A percentile compares a stretch with the other conserved stretches of the same genome.
phyloP scores from a whole-genome alignment of 2,329 filamentous ascomycete genomes.

The Verticillium isaacii region DNA sequence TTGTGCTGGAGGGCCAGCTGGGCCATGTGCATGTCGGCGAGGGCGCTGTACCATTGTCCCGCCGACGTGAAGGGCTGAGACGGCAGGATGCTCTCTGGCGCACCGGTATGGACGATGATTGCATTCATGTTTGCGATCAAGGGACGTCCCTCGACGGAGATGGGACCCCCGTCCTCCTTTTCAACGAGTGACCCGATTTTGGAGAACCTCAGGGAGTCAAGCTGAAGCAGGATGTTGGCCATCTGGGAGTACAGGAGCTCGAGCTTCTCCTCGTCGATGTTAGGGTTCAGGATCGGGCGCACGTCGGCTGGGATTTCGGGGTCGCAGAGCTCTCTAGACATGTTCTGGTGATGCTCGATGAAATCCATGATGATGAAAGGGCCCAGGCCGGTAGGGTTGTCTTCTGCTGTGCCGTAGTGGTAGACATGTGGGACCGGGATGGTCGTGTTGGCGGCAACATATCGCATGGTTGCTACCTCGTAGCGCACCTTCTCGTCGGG shows the following conservation, averaged over 20 bases:
- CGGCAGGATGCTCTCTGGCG: constrained; percentile 11
- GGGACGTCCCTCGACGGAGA: constrained; percentile 25
- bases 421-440: constrained; percentile 7
- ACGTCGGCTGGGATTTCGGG: background rate
- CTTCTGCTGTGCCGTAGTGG: constrained; percentile 12
- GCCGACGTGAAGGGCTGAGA: constrained; percentile 18
- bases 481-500: constrained; percentile 9
- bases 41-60: constrained; percentile 28
- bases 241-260: constrained; percentile 27
- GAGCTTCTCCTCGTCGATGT: constrained; percentile 22
- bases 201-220: constrained; percentile 26
- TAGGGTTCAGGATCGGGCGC: background rate
- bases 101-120: constrained; percentile 15
- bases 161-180: constrained; percentile 13
- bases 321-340: background rate
- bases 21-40: constrained; percentile 31
- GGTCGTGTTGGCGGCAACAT: constrained; percentile 1
- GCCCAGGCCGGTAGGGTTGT: constrained; percentile 12
- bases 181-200: constrained; percentile 33
- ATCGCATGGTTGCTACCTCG: constrained; percentile 10
- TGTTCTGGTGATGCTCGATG: constrained; percentile 11
- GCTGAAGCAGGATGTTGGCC: constrained; percentile 32
- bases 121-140: constrained; percentile 36
- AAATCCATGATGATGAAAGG: constrained; percentile 23
- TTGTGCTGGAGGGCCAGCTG: constrained; percentile 31